phyloP scores from a whole-genome alignment of 2,329 filamentous ascomycete species.

The Delphinella strobiligena region DNA sequence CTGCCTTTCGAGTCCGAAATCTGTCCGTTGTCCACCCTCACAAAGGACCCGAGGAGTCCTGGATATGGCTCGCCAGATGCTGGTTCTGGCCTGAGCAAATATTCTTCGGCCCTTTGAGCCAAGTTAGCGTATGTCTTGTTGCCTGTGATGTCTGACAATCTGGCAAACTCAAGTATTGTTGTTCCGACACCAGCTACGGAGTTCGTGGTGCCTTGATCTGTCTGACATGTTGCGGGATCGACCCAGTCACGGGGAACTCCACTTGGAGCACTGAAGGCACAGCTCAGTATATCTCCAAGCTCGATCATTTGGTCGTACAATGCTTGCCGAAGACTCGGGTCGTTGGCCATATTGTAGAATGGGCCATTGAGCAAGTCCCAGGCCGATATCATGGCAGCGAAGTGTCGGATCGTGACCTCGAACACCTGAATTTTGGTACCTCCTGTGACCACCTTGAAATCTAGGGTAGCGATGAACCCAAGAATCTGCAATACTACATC shows the following conservation, averaged over 20 bases:
- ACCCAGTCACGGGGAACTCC: slow-evolving; percentile 17
- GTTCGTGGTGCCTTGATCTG: slow-evolving; percentile 14
- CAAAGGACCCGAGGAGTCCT: slow-evolving; percentile 18
- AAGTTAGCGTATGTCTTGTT: slow-evolving; percentile 13
- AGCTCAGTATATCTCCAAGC: slow-evolving; percentile 14
- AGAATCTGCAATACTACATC: slow-evolving; percentile 12
- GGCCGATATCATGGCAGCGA: slow-evolving; percentile 16
- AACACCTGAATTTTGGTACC: slow-evolving; percentile 14
- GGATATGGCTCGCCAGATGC: slow-evolving; percentile 16
- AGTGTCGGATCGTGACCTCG: slow-evolving; percentile 16
- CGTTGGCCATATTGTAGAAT: slow-evolving; percentile 10
- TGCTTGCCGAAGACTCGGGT: slow-evolving; percentile 7
- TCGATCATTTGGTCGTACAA: slow-evolving; percentile 14
- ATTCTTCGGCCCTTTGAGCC: slow-evolving; percentile 12
- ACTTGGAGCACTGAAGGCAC: slow-evolving; percentile 13
- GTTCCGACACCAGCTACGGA: slow-evolving; percentile 14
- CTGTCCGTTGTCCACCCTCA: slow-evolving; percentile 16
- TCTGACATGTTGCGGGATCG: slow-evolving; percentile 12
- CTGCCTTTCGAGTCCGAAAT: slow-evolving; percentile 18
- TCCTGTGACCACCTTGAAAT: slow-evolving; percentile 10
- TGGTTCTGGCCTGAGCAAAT: slow-evolving; percentile 14
- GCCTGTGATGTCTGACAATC: slow-evolving; percentile 16
- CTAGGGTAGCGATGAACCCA: slow-evolving; percentile 12
- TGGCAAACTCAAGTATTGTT: slow-evolving; percentile 15
- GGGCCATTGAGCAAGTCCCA: slow-evolving; percentile 15